Percentiles rank a stretch among this genome's conserved stretches.
Conservation (phyloP, 192 early-diverging fungal species). For the Backusella tuberculispora region DNA sequence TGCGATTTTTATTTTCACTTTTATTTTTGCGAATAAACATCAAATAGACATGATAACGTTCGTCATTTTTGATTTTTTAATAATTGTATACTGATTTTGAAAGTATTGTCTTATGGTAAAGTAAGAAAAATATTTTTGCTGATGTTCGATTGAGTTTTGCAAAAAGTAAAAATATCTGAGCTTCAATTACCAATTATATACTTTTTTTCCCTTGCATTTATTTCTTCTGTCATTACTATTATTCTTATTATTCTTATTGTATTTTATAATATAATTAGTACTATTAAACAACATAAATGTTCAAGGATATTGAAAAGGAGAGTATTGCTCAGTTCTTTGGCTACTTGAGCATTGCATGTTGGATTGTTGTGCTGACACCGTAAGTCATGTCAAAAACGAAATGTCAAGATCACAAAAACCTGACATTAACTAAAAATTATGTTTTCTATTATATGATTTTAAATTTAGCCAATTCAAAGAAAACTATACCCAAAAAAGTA, state of each 20-base stretch:
- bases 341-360: constrained; percentile 72
- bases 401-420: neutral
- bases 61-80: too few relatives aligned
- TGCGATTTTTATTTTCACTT: too few relatives aligned
- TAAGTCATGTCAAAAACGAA: constrained; percentile 41
- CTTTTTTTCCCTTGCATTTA: neutral
- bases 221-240: neutral
- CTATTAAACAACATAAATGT: neutral
- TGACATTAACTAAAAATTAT: neutral
- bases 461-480: constrained; percentile 67
- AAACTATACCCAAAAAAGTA: constrained; percentile 79
- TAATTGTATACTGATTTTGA: neutral
- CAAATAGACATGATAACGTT: too few relatives aligned
- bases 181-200: neutral
- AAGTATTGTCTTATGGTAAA: neutral
- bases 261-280: neutral
- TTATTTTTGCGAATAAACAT: too few relatives aligned
- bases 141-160: neutral
- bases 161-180: neutral
- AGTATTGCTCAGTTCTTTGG: constrained; percentile 53
- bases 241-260: neutral
- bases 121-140: neutral
- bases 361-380: constrained; percentile 86
- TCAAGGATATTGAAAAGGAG: neutral
- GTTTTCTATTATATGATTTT: neutral